Evolutionary conservation across 1,139 yeast species (phyloP), one percentile per base, ranked within the genome.

Genomic region (Yamadazyma dendronema): DNA sequence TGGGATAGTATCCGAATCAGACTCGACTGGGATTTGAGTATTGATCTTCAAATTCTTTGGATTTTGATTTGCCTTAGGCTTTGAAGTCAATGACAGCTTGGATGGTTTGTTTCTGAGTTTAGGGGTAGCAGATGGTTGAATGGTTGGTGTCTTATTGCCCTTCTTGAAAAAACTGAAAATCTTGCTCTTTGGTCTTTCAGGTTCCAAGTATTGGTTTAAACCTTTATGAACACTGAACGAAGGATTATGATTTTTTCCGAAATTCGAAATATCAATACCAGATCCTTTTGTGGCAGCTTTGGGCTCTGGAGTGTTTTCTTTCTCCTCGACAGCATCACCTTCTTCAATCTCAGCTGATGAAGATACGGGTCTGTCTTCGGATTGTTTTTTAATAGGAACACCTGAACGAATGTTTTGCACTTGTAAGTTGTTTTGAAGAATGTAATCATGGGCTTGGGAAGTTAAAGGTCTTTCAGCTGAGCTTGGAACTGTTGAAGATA

Each of bases 201-300:
- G 34, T 35, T 30, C 40, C 29, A 33, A 21, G 35, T 39, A 30
- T 35, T 39, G 42, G 34, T 38, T 40, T 13, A 48, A 42, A 1
- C 46, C 48, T 27, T 40, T 40, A 28, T 46, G 52, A 28, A 48
- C 39, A 35, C 45, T 44, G 41, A 67, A 70, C 0, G 72, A 59
- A n/a, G 77, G 77, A 38, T 61, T 60, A 47, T 68, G 53, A 36
- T 45, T 53, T 38, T 61, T 59, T n/a, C 77, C 77, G 49, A 71
- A 71, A 41, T 67, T 66, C 14, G 61, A 46, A 31, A 71, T 57
- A 50, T 70, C 73, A 36, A 71, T 26, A 16, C 6, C 24, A 14
- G 31, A 12, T 17, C 25, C 31, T 7, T 13, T 13, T 13, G 38
- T 22, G 21, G 33, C 30, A 27, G 9, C 22, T 19, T 19, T 19